Evolutionary conservation across 257 asterid species (phyloP).

Genomic region (Solanum bulbocastanum): DNA sequence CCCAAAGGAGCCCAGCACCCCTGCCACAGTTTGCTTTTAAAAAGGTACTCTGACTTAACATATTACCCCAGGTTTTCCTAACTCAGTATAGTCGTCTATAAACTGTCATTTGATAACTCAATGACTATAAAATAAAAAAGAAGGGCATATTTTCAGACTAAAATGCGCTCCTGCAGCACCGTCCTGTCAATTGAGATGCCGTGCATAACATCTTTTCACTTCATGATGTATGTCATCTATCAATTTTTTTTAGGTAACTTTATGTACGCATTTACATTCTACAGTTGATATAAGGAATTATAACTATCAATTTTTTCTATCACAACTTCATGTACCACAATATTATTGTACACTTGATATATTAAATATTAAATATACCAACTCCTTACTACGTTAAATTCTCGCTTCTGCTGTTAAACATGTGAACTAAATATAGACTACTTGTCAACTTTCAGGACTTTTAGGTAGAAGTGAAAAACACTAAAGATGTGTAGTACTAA

Average conservation of each 20-base stretch:
- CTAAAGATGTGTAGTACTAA: background rate
- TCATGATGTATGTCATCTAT: background rate
- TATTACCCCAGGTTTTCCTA: background rate
- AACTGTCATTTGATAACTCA: background rate
- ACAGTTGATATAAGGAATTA: background rate
- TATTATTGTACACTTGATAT: background rate
- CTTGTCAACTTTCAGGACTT: background rate
- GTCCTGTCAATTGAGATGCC: background rate
- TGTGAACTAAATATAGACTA: background rate
- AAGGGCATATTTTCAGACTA: background rate
- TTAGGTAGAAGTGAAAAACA: background rate
- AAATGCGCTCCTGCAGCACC: background rate
- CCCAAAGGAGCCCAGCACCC: background rate
- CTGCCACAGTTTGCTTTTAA: background rate
- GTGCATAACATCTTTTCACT: background rate
- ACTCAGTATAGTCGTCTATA: background rate
- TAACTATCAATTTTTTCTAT: background rate
- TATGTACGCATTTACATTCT: background rate
- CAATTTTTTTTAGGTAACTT: background rate
- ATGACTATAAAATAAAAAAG: background rate
- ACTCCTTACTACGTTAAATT: background rate
- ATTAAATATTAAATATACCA: background rate
- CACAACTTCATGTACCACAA: background rate
- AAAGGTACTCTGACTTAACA: background rate
- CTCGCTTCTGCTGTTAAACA: background rate